Evolutionary conservation across 2,329 filamentous ascomycete genomes (phyloP).

Genomic region (Calonectria henricotiae): DNA sequence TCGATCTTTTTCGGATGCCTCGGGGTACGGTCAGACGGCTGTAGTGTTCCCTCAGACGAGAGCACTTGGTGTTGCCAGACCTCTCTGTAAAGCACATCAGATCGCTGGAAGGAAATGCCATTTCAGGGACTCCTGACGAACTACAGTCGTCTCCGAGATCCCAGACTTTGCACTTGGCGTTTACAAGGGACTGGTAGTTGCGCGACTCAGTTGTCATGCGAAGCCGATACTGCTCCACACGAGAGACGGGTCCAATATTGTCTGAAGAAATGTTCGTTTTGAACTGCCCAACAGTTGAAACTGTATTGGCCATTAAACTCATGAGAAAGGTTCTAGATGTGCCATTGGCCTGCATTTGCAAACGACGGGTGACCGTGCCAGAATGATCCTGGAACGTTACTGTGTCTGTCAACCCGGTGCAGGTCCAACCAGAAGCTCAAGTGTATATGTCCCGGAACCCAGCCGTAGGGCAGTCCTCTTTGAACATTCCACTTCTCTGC

Average conservation of each 20-base stretch:
- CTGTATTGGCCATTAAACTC: neutral
- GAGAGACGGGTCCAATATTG: slow-evolving; percentile 4
- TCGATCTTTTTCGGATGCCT: neutral
- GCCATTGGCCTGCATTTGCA: neutral
- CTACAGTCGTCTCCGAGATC: neutral
- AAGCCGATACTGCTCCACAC: neutral
- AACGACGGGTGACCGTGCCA: slow-evolving; percentile 9
- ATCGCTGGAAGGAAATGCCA: neutral
- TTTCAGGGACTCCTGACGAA: neutral
- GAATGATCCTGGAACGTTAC: slow-evolving; percentile 21
- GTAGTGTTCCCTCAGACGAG: neutral
- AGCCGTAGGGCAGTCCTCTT: neutral
- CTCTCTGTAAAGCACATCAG: slow-evolving; percentile 2
- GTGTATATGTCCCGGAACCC: slow-evolving; percentile 16
- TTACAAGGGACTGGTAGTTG: slow-evolving; percentile 16
- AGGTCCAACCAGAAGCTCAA: slow-evolving; percentile 15
- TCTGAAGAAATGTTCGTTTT: neutral
- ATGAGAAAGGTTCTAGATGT: slow-evolving; percentile 9
- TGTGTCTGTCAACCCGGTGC: slow-evolving; percentile 9
- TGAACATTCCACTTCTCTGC: neutral
- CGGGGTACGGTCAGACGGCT: neutral
- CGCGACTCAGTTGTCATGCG: neutral
- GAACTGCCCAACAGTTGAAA: slow-evolving; percentile 12
- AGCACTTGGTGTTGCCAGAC: neutral
- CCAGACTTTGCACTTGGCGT: slow-evolving; percentile 26